Evolutionary conservation across 495 filamentous ascomycete genomes (phyloP).

Genomic region (Neurospora pannonica): DNA sequence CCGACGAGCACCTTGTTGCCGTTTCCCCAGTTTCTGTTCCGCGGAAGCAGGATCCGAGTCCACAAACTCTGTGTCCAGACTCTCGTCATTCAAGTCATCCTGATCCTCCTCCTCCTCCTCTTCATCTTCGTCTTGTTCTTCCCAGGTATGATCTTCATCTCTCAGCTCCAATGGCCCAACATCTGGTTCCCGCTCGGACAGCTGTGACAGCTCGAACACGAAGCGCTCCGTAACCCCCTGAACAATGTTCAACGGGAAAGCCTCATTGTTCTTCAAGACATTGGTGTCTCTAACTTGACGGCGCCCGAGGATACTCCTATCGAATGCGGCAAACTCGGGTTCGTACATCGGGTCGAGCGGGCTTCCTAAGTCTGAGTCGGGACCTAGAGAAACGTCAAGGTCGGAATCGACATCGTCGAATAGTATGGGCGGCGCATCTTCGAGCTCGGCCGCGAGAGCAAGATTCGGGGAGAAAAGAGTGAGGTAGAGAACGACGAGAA

Average conservation of each 20-base stretch:
- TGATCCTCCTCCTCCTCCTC: not conserved
- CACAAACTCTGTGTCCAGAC: not conserved
- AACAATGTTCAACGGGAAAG: conserved; percentile 41
- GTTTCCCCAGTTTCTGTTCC: conserved; percentile 11
- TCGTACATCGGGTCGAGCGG: conserved; percentile 35
- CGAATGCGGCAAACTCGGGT: conserved; percentile 49
- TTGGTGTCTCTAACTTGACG: conserved; percentile 32
- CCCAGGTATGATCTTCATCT: not conserved
- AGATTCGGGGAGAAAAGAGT: conserved; percentile 44
- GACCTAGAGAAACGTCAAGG: conserved; percentile 17
- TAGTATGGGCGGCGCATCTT: conserved; percentile 29
- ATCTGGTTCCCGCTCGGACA: conserved; percentile 7
- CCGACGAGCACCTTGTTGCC: conserved; percentile 29
- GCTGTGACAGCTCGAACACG: conserved; percentile 16
- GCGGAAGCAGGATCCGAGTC: not conserved
- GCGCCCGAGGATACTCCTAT: conserved; percentile 54
- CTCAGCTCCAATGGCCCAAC: conserved; percentile 11
- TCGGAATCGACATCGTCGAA: conserved; percentile 31
- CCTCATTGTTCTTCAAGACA: conserved; percentile 55
- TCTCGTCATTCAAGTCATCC: not conserved
- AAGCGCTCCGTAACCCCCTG: conserved; percentile 42
- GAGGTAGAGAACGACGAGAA: conserved; percentile 48
- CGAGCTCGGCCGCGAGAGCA: conserved; percentile 49
- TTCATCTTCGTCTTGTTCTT: conserved; percentile 1
- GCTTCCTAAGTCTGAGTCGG: conserved; percentile 12